phyloP scores from a whole-genome alignment of 1,139 yeast genomes.

The Kodamaea sp. region DNA sequence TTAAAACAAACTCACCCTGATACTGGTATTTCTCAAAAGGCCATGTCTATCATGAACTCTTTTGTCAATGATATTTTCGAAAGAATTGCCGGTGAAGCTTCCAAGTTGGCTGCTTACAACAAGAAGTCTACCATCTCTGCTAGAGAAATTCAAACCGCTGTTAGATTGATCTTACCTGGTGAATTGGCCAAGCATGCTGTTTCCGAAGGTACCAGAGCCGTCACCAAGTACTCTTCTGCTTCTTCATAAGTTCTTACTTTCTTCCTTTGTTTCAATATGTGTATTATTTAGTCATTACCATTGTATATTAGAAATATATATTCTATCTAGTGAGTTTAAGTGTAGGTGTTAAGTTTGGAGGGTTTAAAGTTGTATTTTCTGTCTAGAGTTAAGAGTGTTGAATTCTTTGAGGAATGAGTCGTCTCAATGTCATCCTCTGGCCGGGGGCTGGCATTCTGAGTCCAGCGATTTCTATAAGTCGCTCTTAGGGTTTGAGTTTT shows the following conservation, averaged over 20 bases:
- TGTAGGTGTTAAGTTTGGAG: too few species aligned
- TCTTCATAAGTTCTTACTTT: constrained; percentile 24
- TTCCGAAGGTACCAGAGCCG: constrained; percentile 99
- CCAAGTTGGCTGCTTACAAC: constrained; percentile 99
- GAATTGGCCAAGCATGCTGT: constrained; percentile 99
- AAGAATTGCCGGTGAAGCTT: constrained; percentile 96
- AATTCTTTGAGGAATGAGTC: too few species aligned
- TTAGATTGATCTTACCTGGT: constrained; percentile 98
- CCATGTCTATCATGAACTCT: constrained; percentile 99
- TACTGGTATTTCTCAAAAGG: constrained; percentile 99
- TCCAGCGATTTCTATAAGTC: too few species aligned
- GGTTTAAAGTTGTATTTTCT: too few species aligned
- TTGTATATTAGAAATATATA: constrained; percentile 12
- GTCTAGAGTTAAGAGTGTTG: too few species aligned
- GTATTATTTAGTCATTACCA: constrained; percentile 13
- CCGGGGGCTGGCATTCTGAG: too few species aligned
- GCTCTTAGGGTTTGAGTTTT: too few species aligned
- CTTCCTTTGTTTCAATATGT: constrained; percentile 10
- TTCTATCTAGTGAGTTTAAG: background rate
- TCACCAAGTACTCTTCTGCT: constrained; percentile 96
- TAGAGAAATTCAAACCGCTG: constrained; percentile 99
- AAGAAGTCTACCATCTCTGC: constrained; percentile 98
- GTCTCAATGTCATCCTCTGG: too few species aligned
- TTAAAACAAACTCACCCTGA: constrained; percentile 99
- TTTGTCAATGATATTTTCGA: constrained; percentile 95